Evolutionary conservation across 192 early-diverging fungal species (phyloP), one percentile per base, ranked within the genome.

Genomic region (Coemansia asiatica): DNA sequence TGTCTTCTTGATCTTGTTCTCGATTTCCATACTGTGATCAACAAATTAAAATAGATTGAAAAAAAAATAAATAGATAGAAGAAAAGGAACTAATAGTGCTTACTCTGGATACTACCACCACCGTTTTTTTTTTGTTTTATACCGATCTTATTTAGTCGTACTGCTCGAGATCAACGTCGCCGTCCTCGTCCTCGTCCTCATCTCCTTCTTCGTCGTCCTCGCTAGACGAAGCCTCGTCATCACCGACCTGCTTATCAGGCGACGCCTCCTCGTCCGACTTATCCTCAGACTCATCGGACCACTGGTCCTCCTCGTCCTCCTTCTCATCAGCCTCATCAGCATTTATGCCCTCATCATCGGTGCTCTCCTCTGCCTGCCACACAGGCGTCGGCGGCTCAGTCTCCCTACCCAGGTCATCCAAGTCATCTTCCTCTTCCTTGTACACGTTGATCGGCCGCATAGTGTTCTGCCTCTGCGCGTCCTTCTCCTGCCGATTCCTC

Each of bases 321-420:
- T 50, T 49, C 0, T 35, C 62, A 4, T 56, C 44, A 33, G 10
- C 19, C 19, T 48, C 48, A 0, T 3, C 55, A 13, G 33, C 63
- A 5, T 33, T 68, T 0, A 62, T 49, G 13, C n/a, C 62, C 57
- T 77, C 75, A 6, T 66, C 57, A 9, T 77, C 75, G 4, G 71
- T 74, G 63, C 65, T 71, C 23, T 74, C 68, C 28, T 71, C 77
- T 0, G 76, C 76, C 44, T 67, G 76, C 76, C 76, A 79, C n/a
- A 69, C 76, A 0, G 76, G 76, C 1, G 76, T 79, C 0, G 60
- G 67, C 1, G 70, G 69, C 49, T 66, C 75, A 0, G 66, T 69
- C 23, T 46, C 47, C 9, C 18, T 28, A 15, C 15, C 6, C 31
- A 33, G 31, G 13, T 38, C 54, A 25, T 36, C 35, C n/a, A 57